Percentiles rank a stretch among this genome's conserved stretches.
These are phyloP conservation scores for Solidago caesia DNA, from an alignment of 129 eudicot species.

Conservation along the genomic window DNA sequence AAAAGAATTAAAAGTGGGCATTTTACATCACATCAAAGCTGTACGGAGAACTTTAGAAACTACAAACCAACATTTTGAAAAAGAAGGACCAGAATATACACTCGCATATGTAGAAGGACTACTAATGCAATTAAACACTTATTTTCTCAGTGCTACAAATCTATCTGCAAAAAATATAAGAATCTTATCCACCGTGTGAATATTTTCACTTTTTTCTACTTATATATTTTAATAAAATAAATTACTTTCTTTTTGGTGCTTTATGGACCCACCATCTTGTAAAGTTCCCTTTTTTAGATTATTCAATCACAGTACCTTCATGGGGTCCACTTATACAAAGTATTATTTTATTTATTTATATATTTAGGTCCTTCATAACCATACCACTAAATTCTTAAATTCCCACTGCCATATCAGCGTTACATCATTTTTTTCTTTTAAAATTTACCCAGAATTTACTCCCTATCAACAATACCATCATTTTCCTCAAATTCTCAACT, in stretches of 20 bases:
- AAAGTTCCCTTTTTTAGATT: constrained; percentile 31
- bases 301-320: constrained; percentile 14
- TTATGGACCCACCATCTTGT: constrained; percentile 38
- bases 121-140: constrained; percentile 7
- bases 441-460: no score
- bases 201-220: constrained; percentile 19
- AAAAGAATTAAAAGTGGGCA: no score
- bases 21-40: background rate
- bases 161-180: constrained; percentile 38
- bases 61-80: background rate
- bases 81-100: constrained; percentile 9
- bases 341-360: background rate
- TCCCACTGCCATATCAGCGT: no score
- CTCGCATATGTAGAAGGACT: constrained; percentile 10
- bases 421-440: no score
- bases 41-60: background rate
- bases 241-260: constrained; percentile 28
- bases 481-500: no score
- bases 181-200: constrained; percentile 39
- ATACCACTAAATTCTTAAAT: no score
- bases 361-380: no score
- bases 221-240: constrained; percentile 13
- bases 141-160: constrained; percentile 31
- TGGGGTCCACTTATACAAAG: background rate
- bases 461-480: no score